Evolutionary conservation across 2,329 filamentous ascomycete genomes (phyloP), one percentile per base, ranked within the genome.

Genomic region (Knufia petricola): DNA sequence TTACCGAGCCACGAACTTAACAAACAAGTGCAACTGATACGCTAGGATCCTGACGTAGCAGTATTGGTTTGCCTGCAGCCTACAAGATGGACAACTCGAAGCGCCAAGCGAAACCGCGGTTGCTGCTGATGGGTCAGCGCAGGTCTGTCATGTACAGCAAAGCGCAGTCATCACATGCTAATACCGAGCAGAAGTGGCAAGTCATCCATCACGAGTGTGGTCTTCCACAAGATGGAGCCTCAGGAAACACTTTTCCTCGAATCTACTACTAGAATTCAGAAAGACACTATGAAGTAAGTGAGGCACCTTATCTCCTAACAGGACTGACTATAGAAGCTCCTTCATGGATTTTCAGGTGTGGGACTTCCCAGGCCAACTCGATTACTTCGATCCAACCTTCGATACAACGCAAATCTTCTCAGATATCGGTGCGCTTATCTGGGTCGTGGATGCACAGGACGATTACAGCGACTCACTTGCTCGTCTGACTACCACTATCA

Each of bases 261-360:
- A 66, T 94, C 92, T 0, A 98, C 92, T 3, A 89, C 88, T 8
- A 79, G 86, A 26, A 94, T 96, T 55, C 88, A 95, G 62, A 95
- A 94, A 63, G 88, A 95, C 59, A 87, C 85, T 2, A 89, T 96
- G 75, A 87, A 92, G 89, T 95, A 67, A 69, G 87, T 72, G 4
- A 21, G 26, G 19, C n/a, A 23, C 2, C n/a, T 23, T 17, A 23
- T 7, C 13, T 42, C 31, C 21, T 21, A 6, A 20, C 24, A 24
- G 30, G 20, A n/a, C 34, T 45, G 46, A 38, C 58, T 30, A n/a
- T 21, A 10, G 20, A 50, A 95, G 88, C 58, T 96, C 92, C 2
- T 96, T 98, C 64, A 95, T 96, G 88, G 90, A 96, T 64, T 95
- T 96, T 58, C 90, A 96, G 68, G 87, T 95, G 41, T 95, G 89